Conservation (phyloP, 441 rosid genomes). For the Gossypium gossypioides region DNA sequence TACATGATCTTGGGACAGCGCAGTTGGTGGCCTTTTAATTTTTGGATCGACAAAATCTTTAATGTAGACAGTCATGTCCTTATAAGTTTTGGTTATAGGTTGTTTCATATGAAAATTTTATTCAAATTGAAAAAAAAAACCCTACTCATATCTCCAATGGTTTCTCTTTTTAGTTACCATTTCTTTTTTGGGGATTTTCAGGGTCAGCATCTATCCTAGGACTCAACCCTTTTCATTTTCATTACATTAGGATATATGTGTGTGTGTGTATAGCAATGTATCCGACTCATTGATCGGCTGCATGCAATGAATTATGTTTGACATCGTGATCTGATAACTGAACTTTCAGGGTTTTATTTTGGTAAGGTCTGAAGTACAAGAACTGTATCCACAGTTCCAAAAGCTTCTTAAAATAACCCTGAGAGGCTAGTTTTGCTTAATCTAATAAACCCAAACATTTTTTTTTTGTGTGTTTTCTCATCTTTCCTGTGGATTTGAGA, state of each 20-base stretch:
- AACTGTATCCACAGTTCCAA: background rate
- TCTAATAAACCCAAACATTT: background rate
- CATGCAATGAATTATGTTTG: background rate
- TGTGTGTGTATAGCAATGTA: background rate
- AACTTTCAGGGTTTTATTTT: background rate
- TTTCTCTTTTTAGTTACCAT: background rate
- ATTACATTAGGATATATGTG: background rate
- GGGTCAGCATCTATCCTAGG: background rate
- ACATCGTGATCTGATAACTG: background rate
- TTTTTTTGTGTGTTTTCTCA: background rate
- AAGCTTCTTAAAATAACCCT: background rate
- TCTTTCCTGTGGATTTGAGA: background rate
- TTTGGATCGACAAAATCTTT: background rate
- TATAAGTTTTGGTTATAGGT: background rate
- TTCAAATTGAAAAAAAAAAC: background rate
- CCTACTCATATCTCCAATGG: background rate
- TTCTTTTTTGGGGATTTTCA: background rate
- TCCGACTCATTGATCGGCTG: background rate
- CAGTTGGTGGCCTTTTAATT: background rate
- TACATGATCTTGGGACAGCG: background rate
- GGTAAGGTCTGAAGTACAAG: background rate
- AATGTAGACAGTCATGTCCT: background rate
- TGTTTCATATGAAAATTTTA: background rate
- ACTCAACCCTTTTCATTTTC: background rate
- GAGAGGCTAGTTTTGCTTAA: background rate